These are phyloP conservation scores for Cetradonia linearis DNA, from an alignment of 495 filamentous ascomycete species.

Conservation along the genomic window DNA sequence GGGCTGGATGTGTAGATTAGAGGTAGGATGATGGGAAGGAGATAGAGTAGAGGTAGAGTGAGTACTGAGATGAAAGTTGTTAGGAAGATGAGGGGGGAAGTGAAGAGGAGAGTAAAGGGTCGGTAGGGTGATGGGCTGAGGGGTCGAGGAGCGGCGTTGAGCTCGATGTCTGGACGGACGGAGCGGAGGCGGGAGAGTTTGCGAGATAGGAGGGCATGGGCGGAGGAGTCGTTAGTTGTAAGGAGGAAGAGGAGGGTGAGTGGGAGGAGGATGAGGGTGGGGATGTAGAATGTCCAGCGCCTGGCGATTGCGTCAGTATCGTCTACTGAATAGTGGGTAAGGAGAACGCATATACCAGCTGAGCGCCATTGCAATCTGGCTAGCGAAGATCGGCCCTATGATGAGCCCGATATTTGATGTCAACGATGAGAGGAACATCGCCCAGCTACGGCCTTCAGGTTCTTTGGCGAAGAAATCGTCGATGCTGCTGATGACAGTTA, in stretches of 20 bases:
- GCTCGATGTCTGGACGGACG: neutral
- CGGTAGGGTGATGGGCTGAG: neutral
- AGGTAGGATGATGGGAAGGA: conserved; percentile 8
- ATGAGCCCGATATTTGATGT: conserved; percentile 25
- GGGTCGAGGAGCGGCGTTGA: neutral
- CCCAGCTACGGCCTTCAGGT: conserved; percentile 24
- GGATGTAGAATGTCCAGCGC: conserved; percentile 24
- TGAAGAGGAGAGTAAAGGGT: neutral
- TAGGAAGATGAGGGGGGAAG: conserved; percentile 3
- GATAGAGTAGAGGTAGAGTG: conserved; percentile 4
- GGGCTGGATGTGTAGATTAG: conserved; percentile 2
- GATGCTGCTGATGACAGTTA: conserved; percentile 27
- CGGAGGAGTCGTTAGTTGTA: conserved; percentile 3
- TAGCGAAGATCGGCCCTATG: conserved; percentile 28
- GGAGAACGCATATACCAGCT: neutral
- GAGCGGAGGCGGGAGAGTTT: conserved; percentile 2
- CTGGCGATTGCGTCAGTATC: no score
- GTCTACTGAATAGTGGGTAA: neutral
- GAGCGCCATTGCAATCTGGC: conserved; percentile 20
- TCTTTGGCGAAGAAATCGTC: conserved; percentile 29
- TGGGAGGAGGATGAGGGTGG: conserved; percentile 10
- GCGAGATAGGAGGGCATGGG: neutral
- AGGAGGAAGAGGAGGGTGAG: neutral
- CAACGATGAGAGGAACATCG: conserved; percentile 28
- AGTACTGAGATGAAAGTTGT: neutral